A percentile compares a stretch with the other conserved stretches of the same genome.
phyloP scores from a whole-genome alignment of 768 basidiomycete species.

The Boletus subcaerulescens region DNA sequence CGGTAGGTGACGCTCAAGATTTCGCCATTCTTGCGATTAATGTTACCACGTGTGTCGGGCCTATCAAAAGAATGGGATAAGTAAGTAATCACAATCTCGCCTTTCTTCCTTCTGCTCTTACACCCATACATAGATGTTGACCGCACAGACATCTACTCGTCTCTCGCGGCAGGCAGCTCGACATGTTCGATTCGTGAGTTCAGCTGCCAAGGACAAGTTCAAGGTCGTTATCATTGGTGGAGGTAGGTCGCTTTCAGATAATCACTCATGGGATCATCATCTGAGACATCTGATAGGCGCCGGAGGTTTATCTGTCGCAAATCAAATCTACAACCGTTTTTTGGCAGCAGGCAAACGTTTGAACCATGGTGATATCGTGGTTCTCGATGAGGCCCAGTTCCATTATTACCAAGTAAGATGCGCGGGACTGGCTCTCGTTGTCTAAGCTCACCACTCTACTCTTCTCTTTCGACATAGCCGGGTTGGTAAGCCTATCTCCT shows the following conservation, averaged over 20 bases:
- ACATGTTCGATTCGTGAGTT: constrained; percentile 23
- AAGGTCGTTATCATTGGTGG: constrained; percentile 87
- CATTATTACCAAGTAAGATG: constrained; percentile 81
- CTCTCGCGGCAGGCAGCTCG: constrained; percentile 5
- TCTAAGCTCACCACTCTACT: background rate
- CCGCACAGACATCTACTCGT: background rate
- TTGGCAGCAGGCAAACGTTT: constrained; percentile 64
- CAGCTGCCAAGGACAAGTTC: constrained; percentile 50
- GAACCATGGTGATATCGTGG: constrained; percentile 73
- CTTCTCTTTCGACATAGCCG: constrained; percentile 47
- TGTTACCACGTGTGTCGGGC: constrained; percentile 1
- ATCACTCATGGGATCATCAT: constrained; percentile 2
- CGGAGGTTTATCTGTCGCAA: constrained; percentile 78
- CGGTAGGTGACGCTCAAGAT: background rate
- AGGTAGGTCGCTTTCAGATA: constrained; percentile 46
- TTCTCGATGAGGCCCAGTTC: constrained; percentile 76
- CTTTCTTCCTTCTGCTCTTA: background rate
- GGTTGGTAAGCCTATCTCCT: constrained; percentile 68
- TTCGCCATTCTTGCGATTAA: constrained; percentile 15
- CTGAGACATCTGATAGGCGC: constrained; percentile 49
- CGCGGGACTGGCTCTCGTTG: background rate
- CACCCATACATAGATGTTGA: constrained; percentile 4
- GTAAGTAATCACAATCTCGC: background rate
- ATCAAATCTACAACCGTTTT: constrained; percentile 85
- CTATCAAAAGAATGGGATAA: background rate